A percentile compares a stretch with the other conserved stretches of the same genome.
Evolutionary conservation across 495 filamentous ascomycete genomes (phyloP).

Genomic region (Copromyces sp.): DNA sequence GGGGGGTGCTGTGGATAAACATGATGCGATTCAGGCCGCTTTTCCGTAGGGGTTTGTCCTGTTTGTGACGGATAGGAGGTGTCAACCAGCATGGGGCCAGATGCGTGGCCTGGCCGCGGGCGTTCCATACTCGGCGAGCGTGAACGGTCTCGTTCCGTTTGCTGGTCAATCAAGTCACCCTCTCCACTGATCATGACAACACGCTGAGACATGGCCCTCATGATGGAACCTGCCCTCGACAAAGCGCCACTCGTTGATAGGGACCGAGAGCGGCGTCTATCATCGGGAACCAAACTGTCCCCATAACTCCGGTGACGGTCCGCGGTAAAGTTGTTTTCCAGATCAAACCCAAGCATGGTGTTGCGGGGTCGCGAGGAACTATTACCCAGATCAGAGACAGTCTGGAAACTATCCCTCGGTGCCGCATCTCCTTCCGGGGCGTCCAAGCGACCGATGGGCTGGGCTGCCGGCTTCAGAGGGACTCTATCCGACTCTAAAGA

Average conservation of each 20-base stretch:
- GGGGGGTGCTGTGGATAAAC: slow-evolving; percentile 14
- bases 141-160: slow-evolving; percentile 55
- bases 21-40: slow-evolving; percentile 32
- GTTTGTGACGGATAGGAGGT: slow-evolving; percentile 38
- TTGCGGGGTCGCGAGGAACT: slow-evolving; percentile 30
- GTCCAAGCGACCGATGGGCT: slow-evolving; percentile 54
- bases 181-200: slow-evolving; percentile 93
- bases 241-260: slow-evolving; percentile 53
- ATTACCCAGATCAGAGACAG: slow-evolving; percentile 38
- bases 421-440: slow-evolving; percentile 43
- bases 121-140: slow-evolving; percentile 36
- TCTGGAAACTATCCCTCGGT: slow-evolving; percentile 55
- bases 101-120: slow-evolving; percentile 21
- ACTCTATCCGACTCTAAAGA: slow-evolving; percentile 62
- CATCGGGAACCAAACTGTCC: slow-evolving; percentile 33
- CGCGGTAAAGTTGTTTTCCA: slow-evolving; percentile 40
- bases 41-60: slow-evolving; percentile 36
- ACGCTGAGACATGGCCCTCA: slow-evolving; percentile 94
- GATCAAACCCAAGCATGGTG: slow-evolving; percentile 37
- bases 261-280: slow-evolving; percentile 44
- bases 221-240: slow-evolving; percentile 74
- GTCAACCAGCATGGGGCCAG: slow-evolving; percentile 43
- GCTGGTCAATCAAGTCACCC: slow-evolving; percentile 65
- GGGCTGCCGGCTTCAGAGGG: slow-evolving; percentile 50
- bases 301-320: slow-evolving; percentile 38